These are phyloP conservation scores for Epichloe scottii DNA, from an alignment of 2,329 filamentous ascomycete genomes.

Conservation along the genomic window DNA sequence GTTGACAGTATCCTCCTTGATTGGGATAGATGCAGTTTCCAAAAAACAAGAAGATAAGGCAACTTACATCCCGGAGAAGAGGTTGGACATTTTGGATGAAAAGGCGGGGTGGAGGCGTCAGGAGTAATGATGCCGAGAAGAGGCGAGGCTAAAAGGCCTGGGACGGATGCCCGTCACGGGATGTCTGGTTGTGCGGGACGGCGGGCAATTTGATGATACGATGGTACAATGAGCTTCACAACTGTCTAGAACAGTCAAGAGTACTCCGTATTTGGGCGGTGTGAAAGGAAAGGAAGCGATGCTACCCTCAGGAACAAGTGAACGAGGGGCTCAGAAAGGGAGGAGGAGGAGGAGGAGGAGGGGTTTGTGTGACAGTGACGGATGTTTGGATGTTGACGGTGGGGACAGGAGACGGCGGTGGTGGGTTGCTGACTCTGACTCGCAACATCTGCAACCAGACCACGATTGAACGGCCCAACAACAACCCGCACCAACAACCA, in stretches of 20 bases:
- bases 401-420: background rate
- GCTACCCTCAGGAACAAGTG: background rate
- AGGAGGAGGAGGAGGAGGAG: background rate
- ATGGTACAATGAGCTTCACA: background rate
- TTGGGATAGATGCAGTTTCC: background rate
- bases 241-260: background rate
- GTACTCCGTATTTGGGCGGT: background rate
- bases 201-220: background rate
- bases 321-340: background rate
- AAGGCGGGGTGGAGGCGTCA: conserved; percentile 5
- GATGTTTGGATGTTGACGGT: background rate
- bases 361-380: background rate
- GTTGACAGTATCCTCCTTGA: background rate
- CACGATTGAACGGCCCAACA: no score
- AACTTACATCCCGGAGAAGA: conserved; percentile 51
- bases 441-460: no score
- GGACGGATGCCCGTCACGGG: conserved; percentile 5
- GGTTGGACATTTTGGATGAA: conserved; percentile 39
- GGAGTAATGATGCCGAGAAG: conserved; percentile 3
- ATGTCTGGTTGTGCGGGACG: conserved; percentile 1
- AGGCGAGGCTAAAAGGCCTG: background rate
- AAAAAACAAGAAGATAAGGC: background rate
- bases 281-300: background rate
- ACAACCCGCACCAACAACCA: no score
- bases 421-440: background rate